Conservation (phyloP, 179 eudicot genomes). For the Silene noctiflora region DNA sequence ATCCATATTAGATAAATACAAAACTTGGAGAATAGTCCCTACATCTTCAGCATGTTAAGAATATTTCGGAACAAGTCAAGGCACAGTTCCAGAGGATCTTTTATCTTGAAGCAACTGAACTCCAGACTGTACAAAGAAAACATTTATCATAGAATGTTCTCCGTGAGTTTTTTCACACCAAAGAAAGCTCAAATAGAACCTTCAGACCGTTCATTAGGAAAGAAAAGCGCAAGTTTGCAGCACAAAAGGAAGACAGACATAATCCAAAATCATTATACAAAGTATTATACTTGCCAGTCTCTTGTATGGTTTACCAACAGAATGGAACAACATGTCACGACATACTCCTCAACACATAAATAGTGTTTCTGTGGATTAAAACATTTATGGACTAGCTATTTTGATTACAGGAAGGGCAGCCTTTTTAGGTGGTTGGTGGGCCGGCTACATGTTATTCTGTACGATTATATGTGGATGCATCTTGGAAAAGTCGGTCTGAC, state of each 20-base stretch:
- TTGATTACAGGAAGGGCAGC: too few relatives aligned
- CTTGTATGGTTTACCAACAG: background rate
- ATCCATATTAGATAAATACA: conserved; percentile 6
- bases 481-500: too few relatives aligned
- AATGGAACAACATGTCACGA: background rate
- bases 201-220: too few relatives aligned
- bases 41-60: conserved; percentile 16
- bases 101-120: conserved; percentile 55
- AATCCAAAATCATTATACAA: background rate
- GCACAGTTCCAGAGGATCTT: conserved; percentile 28
- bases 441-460: too few relatives aligned
- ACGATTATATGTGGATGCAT: too few relatives aligned
- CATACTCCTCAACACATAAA: too few relatives aligned
- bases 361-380: background rate
- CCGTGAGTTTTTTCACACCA: background rate
- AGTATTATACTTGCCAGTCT: too few relatives aligned
- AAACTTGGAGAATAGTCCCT: conserved; percentile 7
- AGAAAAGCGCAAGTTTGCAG: background rate
- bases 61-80: conserved; percentile 28
- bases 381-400: conserved; percentile 2
- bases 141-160: background rate
- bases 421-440: too few relatives aligned
- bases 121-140: conserved; percentile 40
- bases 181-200: background rate
- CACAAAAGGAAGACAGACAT: background rate